phyloP scores from a whole-genome alignment of 495 filamentous ascomycete genomes.

The Hypoxylon intermedium region DNA sequence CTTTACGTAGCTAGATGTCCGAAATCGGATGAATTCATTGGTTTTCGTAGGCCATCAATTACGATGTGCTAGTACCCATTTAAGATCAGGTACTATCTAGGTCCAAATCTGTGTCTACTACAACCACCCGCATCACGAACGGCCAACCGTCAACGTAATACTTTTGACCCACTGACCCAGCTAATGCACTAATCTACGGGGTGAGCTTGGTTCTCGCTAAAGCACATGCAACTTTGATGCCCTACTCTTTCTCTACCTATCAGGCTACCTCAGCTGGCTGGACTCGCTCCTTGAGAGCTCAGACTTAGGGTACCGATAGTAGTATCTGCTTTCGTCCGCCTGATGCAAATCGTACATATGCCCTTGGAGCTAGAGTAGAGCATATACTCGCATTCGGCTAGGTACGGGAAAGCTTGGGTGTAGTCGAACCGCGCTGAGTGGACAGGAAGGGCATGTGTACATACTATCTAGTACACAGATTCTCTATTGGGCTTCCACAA shows the following conservation, averaged over 20 bases:
- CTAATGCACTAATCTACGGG: conserved; percentile 16
- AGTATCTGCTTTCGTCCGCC: conserved; percentile 2
- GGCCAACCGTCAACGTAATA: conserved; percentile 8
- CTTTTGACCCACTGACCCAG: conserved; percentile 15
- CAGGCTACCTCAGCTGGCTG: background rate
- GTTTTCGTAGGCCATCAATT: conserved; percentile 5
- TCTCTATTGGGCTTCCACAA: no score
- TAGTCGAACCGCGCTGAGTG: no score
- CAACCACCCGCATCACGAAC: conserved; percentile 5
- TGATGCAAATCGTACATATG: background rate
- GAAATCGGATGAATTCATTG: conserved; percentile 31
- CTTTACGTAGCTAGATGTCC: conserved; percentile 2
- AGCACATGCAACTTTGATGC: conserved; percentile 14
- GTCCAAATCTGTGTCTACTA: conserved; percentile 1
- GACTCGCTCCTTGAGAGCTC: no score
- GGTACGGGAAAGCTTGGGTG: no score
- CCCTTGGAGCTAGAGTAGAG: background rate
- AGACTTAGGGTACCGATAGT: conserved; percentile 14
- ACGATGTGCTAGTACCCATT: background rate
- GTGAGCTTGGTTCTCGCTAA: conserved; percentile 14
- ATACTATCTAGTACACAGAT: no score
- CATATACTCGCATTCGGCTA: no score
- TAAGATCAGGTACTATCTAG: conserved; percentile 18
- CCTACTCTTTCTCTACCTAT: conserved; percentile 4
- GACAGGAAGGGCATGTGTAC: no score